A percentile compares a stretch with the other conserved stretches of the same genome.
Conservation (phyloP, 306 rosid species). For the Begonia masoniana region DNA sequence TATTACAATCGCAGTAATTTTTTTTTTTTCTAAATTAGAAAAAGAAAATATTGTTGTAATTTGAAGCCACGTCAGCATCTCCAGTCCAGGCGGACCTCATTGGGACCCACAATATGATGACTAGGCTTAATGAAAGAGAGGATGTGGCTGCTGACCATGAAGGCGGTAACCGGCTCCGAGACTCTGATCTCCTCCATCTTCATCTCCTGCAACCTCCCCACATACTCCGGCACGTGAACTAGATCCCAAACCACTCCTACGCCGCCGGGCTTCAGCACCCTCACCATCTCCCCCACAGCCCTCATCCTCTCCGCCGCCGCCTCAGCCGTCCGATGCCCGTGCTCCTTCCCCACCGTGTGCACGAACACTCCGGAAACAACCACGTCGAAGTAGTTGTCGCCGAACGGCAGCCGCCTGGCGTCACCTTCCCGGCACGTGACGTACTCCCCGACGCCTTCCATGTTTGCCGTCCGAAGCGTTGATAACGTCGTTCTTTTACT, state of each 20-base stretch:
- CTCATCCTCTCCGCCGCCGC: constrained; percentile 95
- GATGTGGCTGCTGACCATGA: constrained; percentile 92
- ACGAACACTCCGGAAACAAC: constrained; percentile 90
- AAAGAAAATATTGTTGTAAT: no score
- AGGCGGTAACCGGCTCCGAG: constrained; percentile 82
- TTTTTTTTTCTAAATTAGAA: not conserved
- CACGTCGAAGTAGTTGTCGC: constrained; percentile 83
- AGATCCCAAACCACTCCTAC: constrained; percentile 92
- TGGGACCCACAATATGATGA: constrained; percentile 52
- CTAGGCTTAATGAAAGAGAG: constrained; percentile 79
- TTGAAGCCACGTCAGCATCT: constrained; percentile 33
- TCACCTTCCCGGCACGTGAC: constrained; percentile 95
- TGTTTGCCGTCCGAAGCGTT: constrained; percentile 55
- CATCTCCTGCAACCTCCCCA: constrained; percentile 62
- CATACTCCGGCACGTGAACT: constrained; percentile 90
- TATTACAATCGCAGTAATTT: not conserved
- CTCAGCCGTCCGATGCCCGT: constrained; percentile 68
- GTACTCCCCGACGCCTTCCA: constrained; percentile 89
- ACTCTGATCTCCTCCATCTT: constrained; percentile 89
- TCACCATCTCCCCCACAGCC: constrained; percentile 78
- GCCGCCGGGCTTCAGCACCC: constrained; percentile 85
- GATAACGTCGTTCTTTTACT: constrained; percentile 40
- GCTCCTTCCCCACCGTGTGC: constrained; percentile 84
- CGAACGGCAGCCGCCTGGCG: constrained; percentile 71
- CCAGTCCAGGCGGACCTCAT: constrained; percentile 92